These are phyloP conservation scores for Abrus pulchellus DNA, from an alignment of 306 rosid species.

Conservation along the genomic window DNA sequence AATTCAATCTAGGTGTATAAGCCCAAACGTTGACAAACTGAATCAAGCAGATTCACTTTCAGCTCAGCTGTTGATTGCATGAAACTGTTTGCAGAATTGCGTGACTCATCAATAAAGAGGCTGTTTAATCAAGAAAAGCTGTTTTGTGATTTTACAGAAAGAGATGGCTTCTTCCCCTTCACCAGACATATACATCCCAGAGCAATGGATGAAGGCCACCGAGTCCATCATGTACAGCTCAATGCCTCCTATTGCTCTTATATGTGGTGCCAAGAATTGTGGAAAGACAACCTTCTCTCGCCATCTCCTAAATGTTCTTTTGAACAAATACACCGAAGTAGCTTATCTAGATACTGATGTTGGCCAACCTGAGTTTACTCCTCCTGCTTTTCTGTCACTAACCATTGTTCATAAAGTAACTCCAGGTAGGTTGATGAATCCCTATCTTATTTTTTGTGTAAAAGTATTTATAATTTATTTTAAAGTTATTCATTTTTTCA, in stretches of 20 bases:
- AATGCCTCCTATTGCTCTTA: conserved; percentile 63
- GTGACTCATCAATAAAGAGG: neutral
- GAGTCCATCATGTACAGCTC: conserved; percentile 60
- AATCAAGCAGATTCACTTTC: neutral
- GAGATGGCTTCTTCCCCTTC: conserved; percentile 61
- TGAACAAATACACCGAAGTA: conserved; percentile 61
- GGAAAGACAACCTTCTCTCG: conserved; percentile 95
- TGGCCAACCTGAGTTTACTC: conserved; percentile 95
- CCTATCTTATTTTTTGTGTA: conserved; percentile 9
- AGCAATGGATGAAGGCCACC: conserved; percentile 79
- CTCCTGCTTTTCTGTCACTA: conserved; percentile 85
- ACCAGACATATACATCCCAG: conserved; percentile 64
- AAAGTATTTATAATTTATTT: neutral
- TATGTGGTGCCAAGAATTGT: conserved; percentile 88
- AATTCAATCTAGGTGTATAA: neutral
- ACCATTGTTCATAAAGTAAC: conserved; percentile 65
- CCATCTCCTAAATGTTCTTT: conserved; percentile 76
- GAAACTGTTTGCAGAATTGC: neutral
- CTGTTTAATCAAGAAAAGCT: neutral
- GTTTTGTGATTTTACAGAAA: neutral
- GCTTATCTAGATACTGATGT: conserved; percentile 91
- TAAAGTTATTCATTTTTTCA: neutral
- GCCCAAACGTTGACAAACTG: neutral
- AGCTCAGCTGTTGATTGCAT: neutral
- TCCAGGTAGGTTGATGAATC: conserved; percentile 64